Evolutionary conservation across 2,329 filamentous ascomycete species (phyloP).

Genomic region (Colletotrichum siamense): DNA sequence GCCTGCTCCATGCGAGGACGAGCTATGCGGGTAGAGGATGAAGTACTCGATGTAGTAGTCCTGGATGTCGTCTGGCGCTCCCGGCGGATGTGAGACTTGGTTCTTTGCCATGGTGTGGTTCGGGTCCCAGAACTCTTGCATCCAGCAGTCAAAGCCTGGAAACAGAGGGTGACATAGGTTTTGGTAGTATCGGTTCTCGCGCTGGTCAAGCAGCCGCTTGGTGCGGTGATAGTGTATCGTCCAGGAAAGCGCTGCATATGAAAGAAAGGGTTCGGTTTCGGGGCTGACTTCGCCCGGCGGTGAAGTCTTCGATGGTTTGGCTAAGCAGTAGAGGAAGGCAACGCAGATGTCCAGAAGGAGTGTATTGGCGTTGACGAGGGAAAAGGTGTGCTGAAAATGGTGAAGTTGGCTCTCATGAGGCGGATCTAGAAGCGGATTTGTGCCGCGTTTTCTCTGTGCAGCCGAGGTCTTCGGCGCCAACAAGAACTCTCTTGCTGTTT

Average conservation of each 20-base stretch:
- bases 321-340: background rate
- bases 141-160: background rate
- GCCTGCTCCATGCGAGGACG: no score
- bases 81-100: background rate
- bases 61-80: background rate
- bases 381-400: background rate
- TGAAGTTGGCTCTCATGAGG: background rate
- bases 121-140: background rate
- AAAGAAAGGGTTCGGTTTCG: background rate
- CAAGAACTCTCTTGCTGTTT: constrained; percentile 28
- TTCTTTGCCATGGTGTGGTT: background rate
- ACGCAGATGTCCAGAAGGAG: background rate
- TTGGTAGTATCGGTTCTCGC: background rate
- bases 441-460: background rate
- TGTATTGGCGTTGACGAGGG: background rate
- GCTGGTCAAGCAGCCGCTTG: background rate
- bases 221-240: background rate
- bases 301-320: background rate
- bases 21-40: background rate
- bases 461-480: background rate
- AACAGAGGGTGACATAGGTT: constrained; percentile 12
- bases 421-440: background rate
- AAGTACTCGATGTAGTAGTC: background rate
- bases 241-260: background rate
- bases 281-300: background rate